These are phyloP conservation scores for Pestalotiopsis sp. DNA, from an alignment of 2,329 filamentous ascomycete genomes.

Conservation along the genomic window DNA sequence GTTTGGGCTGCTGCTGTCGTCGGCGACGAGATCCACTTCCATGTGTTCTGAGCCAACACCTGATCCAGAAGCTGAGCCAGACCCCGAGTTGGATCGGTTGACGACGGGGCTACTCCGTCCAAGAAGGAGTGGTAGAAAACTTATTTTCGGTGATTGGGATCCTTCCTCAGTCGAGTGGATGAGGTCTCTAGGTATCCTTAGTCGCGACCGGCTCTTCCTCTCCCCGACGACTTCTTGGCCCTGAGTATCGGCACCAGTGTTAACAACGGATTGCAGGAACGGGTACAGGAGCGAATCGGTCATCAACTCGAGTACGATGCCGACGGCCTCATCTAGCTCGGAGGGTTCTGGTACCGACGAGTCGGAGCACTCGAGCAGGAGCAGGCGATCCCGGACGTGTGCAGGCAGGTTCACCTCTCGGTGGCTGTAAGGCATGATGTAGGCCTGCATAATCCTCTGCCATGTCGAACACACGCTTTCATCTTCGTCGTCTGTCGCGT, in stretches of 20 bases:
- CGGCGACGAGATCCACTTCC: slow-evolving; percentile 55
- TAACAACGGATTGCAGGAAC: slow-evolving; percentile 72
- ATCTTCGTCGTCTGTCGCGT: slow-evolving; percentile 42
- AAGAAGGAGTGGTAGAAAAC: slow-evolving; percentile 43
- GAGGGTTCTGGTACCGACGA: slow-evolving; percentile 71
- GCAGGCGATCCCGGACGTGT: slow-evolving; percentile 77
- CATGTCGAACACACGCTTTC: slow-evolving; percentile 79
- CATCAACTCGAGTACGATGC: slow-evolving; percentile 94
- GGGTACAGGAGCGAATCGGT: slow-evolving; percentile 93
- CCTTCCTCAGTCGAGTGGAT: slow-evolving; percentile 35
- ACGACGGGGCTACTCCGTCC: slow-evolving; percentile 35
- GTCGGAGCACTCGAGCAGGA: slow-evolving; percentile 59
- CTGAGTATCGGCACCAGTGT: slow-evolving; percentile 34
- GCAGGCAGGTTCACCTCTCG: slow-evolving; percentile 90
- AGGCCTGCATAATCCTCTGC: slow-evolving; percentile 85
- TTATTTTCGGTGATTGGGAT: slow-evolving; percentile 43
- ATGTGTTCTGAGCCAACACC: slow-evolving; percentile 43
- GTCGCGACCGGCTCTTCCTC: slow-evolving; percentile 38
- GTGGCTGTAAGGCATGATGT: slow-evolving; percentile 82
- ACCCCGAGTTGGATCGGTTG: slow-evolving; percentile 39
- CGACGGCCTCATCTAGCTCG: slow-evolving; percentile 77
- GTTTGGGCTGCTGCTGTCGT: slow-evolving; percentile 65
- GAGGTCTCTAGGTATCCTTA: slow-evolving; percentile 37
- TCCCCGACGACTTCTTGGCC: slow-evolving; percentile 37
- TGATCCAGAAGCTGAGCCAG: not conserved